A percentile compares a stretch with the other conserved stretches of the same genome.
phyloP scores from a whole-genome alignment of 345 rosid species.

The Boechera retrofracta region DNA sequence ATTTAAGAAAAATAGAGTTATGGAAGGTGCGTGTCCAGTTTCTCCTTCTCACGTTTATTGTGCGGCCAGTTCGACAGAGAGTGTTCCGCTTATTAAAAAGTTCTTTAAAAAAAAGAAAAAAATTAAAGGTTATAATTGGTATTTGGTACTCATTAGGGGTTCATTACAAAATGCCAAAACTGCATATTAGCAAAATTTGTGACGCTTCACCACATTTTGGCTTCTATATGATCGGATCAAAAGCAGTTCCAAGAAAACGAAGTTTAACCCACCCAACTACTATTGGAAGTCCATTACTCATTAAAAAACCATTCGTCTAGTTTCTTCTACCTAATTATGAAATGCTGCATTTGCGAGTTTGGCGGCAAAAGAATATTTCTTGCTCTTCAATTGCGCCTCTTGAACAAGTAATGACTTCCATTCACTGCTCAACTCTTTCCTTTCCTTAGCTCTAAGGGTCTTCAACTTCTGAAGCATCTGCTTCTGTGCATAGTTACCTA shows the following conservation, averaged over 20 bases:
- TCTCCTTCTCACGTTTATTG: conserved; percentile 42
- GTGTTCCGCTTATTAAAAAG: not conserved
- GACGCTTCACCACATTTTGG: conserved; percentile 6
- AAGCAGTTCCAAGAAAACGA: not conserved
- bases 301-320: not conserved
- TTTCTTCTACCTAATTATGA: conserved; percentile 12
- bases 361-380: not conserved
- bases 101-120: too few species aligned
- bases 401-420: conserved; percentile 29
- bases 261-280: not conserved
- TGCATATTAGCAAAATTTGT: not conserved
- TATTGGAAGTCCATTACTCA: not conserved
- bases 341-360: conserved; percentile 12
- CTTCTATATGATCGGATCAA: not conserved
- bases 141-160: not conserved
- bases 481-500: not conserved
- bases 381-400: conserved; percentile 10
- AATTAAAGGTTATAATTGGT: not conserved
- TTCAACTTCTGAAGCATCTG: conserved; percentile 20
- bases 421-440: conserved; percentile 21
- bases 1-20: not conserved
- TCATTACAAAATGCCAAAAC: not conserved
- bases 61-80: conserved; percentile 10
- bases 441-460: not conserved
- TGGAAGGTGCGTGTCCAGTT: conserved; percentile 46